These are phyloP conservation scores for Thalassiosira sp. DNA, from an alignment of 352 stramenopile genomes.

Conservation along the genomic window DNA sequence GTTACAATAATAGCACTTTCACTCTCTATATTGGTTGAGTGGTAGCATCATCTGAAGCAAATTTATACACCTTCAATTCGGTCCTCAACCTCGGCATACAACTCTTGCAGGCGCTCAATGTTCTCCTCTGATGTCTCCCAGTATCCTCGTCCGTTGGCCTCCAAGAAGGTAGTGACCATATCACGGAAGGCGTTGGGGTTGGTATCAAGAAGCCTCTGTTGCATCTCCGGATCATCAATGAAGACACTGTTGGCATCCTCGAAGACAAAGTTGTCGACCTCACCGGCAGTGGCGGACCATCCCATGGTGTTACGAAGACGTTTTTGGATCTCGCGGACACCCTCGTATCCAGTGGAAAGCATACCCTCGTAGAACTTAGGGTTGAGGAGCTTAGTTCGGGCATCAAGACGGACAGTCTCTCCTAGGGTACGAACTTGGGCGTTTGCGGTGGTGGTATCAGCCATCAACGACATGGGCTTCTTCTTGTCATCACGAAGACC, in stretches of 20 bases:
- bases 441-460: constrained; percentile 88
- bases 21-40: neutral
- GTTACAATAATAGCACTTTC: constrained; percentile 33
- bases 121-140: constrained; percentile 89
- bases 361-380: constrained; percentile 90
- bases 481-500: constrained; percentile 86
- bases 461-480: constrained; percentile 88
- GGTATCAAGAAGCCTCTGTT: constrained; percentile 84
- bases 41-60: constrained; percentile 3
- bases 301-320: constrained; percentile 88
- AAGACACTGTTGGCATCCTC: constrained; percentile 88
- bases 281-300: constrained; percentile 86
- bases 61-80: constrained; percentile 87
- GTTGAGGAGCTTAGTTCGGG: constrained; percentile 88
- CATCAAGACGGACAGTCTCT: constrained; percentile 87
- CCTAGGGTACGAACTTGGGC: constrained; percentile 85
- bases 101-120: constrained; percentile 86
- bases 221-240: constrained; percentile 88
- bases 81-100: constrained; percentile 88
- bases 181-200: constrained; percentile 89
- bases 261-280: constrained; percentile 90
- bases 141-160: constrained; percentile 87
- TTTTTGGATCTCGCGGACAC: constrained; percentile 88
- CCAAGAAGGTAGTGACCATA: constrained; percentile 88
- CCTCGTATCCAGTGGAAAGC: constrained; percentile 87